Conservation (phyloP, 805 yeast species). For the Osmozyma mogii region DNA sequence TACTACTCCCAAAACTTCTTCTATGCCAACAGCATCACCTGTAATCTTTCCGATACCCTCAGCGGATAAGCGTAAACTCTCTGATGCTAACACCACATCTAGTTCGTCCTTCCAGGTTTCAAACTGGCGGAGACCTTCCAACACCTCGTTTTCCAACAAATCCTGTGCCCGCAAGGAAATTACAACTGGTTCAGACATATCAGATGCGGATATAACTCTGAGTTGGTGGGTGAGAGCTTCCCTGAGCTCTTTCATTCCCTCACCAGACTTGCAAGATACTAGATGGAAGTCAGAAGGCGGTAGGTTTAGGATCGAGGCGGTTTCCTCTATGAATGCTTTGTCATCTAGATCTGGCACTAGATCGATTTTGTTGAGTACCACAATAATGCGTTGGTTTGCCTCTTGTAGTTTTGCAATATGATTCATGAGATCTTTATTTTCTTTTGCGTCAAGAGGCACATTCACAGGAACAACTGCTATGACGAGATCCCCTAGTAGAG, state of each 20-base stretch:
- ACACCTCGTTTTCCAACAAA: slow-evolving; percentile 64
- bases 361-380: slow-evolving; percentile 58
- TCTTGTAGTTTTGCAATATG: slow-evolving; percentile 29
- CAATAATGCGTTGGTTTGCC: slow-evolving; percentile 26
- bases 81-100: slow-evolving; percentile 77
- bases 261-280: slow-evolving; percentile 54
- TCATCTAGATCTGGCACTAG: slow-evolving; percentile 21
- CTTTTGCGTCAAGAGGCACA: slow-evolving; percentile 18
- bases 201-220: slow-evolving; percentile 40
- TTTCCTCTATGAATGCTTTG: slow-evolving; percentile 1
- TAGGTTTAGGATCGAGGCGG: slow-evolving; percentile 9
- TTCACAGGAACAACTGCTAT: slow-evolving; percentile 51
- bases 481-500: slow-evolving; percentile 57
- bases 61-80: slow-evolving; percentile 62
- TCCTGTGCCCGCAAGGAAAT: slow-evolving; percentile 74
- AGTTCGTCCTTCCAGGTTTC: slow-evolving; percentile 38
- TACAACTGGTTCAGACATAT: slow-evolving; percentile 54
- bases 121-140: slow-evolving; percentile 68
- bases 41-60: slow-evolving; percentile 91
- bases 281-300: slow-evolving; percentile 12
- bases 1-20: slow-evolving; percentile 85
- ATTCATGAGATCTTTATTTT: slow-evolving; percentile 28
- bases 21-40: slow-evolving; percentile 81
- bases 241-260: slow-evolving; percentile 48
- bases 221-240: slow-evolving; percentile 37